Evolutionary conservation across 1,139 yeast genomes (phyloP), one percentile per base, ranked within the genome.

Genomic region (Eremothecium sinecaudum): DNA sequence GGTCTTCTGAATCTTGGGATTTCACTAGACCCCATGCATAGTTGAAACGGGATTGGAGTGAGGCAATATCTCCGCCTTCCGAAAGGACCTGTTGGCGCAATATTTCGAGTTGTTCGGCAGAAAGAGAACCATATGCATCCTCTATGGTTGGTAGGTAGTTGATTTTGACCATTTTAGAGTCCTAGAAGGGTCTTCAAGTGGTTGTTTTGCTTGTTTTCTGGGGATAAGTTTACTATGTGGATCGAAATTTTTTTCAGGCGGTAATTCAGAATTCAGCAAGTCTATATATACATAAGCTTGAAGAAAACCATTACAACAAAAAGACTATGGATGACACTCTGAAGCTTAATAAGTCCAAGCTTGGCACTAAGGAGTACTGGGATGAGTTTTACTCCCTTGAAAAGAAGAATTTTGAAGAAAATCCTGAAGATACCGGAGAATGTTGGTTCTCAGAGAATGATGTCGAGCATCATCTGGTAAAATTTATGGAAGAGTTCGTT

Each of bases 11-110:
- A 29, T 66, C 63, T 33, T 59, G 51, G 4, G 94, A 75, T 54
- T 86, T 86, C 42, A 92, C 73, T 35, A 90, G 64, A 1, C 94
- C 98, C 98, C 99, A 92, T 1, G 96, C 94, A 50, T 82, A 83
- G 59, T 90, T 92, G 67, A 92, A 92, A 39, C 76, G 72, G 3
- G 95, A 79, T 56, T 84, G 96, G 0, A 83, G 69, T 0, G 86
- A 69, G 1, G 84, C 87, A 33, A 71, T 65, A 7, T 92, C 93
- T 4, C 60, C 59, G 25, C 81, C 78, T 56, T 92, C 98, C 2
- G 79, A 66, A 22, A 76, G 73, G 30, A 84, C 83, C 48, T 87
- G 96, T 48, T 78, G 72, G 41, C 73, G 75, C 26, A 90, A 69
- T 3, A 86, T 71, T 12, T 73, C 76, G 31, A 92, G 66, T 53